Evolutionary conservation across 1,139 yeast species (phyloP).

Genomic region (Protomyces inouyei): DNA sequence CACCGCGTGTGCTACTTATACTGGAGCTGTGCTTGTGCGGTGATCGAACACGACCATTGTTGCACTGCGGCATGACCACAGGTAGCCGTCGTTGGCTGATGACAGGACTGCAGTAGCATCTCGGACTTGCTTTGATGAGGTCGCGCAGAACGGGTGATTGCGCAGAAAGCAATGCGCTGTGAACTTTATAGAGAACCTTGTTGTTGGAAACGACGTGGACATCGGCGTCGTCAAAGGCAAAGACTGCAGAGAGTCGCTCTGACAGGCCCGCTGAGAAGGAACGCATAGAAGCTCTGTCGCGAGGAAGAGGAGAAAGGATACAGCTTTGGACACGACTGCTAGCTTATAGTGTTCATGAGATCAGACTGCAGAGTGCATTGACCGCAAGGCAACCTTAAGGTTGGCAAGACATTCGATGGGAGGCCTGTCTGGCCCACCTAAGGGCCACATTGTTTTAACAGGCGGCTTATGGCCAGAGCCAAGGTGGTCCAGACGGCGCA

Average conservation of each 20-base stretch:
- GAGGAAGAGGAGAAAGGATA: no score
- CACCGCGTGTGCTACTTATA: background rate
- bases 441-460: no score
- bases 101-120: background rate
- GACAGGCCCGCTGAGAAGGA: background rate
- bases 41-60: background rate
- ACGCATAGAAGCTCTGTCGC: background rate
- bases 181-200: background rate
- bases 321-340: no score
- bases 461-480: no score
- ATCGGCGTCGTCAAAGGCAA: background rate
- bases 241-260: background rate
- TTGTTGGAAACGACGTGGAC: background rate
- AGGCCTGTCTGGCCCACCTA: no score
- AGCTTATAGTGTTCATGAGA: no score
- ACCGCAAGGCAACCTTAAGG: no score
- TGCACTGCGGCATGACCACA: background rate
- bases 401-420: no score
- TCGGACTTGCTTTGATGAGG: background rate
- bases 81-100: background rate
- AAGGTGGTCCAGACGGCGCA: no score
- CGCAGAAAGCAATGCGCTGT: background rate
- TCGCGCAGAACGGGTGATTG: background rate
- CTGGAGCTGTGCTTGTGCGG: background rate
- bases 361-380: no score